Base-by-base conservation (phyloP, 164 flowering plant genomes). In the Stephania japonica region DNA sequence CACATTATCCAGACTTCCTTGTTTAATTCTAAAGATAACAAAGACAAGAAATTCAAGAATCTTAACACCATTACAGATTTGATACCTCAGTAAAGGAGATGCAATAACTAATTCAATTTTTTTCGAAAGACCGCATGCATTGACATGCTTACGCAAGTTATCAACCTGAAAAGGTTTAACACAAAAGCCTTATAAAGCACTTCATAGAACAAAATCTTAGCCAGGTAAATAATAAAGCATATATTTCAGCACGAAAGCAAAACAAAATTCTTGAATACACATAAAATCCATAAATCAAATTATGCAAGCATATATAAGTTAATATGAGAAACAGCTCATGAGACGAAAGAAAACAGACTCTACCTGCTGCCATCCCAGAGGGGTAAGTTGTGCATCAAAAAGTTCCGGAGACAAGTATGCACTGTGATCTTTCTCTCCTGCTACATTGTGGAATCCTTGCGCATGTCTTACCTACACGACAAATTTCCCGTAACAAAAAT, bases 351-450 rank as follows among this genome's bases (percentile, higher is more conserved):
- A 32, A 23, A 74, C 10, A 10, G 70, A 44, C 8, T 65, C 43
- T 80, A 91, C 98, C 97, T 93, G 98, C 72, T 87, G 78, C 96
- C 94, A 93, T 26, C 98, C 98, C 7, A 93, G 82, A 64, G 89
- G 91, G 13, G 96, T 89, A 70, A 93, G 90, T 3, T 83, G 87
- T 24, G 98, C 98, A 83, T 93, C 98, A 74, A 93, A 86, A 49
- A 82, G 73, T 42, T 86, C 85, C 24, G 79, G 78, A 38, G 93
- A 93, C 44, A 86, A 50, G 79, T 88, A 91, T 16, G 83, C 85
- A 10, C 73, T 49, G 43, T 81, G 78, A 78, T 89, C 69, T 78
- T 87, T 87, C 14, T 89, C 97, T 69, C 94, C 95, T 76, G 74
- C 92, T 12, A 90, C 95, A 79, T 93, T 93, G 75, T 93, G 97